Conservation (phyloP, 257 asterid genomes). For the Solanum pimpinellifolium region DNA sequence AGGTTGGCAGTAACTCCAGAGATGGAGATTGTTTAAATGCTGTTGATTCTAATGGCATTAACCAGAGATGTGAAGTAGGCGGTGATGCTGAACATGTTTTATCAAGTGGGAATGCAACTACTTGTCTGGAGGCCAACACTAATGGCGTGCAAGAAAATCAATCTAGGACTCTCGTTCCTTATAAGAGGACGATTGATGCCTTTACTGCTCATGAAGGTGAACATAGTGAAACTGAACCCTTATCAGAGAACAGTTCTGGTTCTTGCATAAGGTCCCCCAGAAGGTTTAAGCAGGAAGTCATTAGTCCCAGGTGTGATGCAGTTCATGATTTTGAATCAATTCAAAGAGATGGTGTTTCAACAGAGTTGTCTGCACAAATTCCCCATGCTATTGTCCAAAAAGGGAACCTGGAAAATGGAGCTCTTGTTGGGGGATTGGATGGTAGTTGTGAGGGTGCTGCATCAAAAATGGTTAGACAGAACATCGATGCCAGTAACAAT, state of each 20-base stretch:
- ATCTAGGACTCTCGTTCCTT: constrained; percentile 14
- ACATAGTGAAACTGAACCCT: constrained; percentile 4
- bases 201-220: constrained; percentile 8
- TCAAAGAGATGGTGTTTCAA: constrained; percentile 8
- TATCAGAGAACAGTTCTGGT: constrained; percentile 8
- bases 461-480: background rate
- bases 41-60: constrained; percentile 7
- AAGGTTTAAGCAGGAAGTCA: constrained; percentile 27
- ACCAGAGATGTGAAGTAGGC: background rate
- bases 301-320: background rate
- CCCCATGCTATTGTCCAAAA: background rate
- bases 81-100: background rate
- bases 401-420: constrained; percentile 1
- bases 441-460: constrained; percentile 5
- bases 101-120: background rate
- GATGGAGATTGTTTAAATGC: background rate
- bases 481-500: constrained; percentile 4
- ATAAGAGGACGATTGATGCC: constrained; percentile 17
- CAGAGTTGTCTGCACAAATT: background rate
- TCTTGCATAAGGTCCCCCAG: constrained; percentile 11
- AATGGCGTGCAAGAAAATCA: constrained; percentile 10
- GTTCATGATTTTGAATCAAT: constrained; percentile 4
- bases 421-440: background rate
- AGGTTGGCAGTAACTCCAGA: constrained; percentile 13
- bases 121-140: constrained; percentile 1